These are phyloP conservation scores for Musa troglodytarum DNA, from an alignment of 176 grass and related monocot genomes.

Conservation along the genomic window DNA sequence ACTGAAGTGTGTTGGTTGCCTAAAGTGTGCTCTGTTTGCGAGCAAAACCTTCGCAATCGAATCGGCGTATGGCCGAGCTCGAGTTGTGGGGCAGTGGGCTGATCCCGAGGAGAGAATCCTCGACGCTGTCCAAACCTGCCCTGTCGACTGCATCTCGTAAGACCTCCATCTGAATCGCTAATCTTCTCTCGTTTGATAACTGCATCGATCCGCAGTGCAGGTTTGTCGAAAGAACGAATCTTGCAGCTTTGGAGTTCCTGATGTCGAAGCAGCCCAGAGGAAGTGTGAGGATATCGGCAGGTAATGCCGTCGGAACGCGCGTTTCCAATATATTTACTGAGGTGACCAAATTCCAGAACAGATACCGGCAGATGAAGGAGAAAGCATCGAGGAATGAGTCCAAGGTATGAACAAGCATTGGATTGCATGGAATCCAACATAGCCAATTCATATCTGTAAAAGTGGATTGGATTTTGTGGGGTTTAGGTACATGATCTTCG, in stretches of 20 bases:
- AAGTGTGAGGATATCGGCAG: slow-evolving; percentile 62
- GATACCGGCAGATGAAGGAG: slow-evolving; percentile 51
- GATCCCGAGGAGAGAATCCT: slow-evolving; percentile 73
- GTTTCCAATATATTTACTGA: slow-evolving; percentile 63
- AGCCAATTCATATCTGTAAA: too few relatives aligned
- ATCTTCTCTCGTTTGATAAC: neutral
- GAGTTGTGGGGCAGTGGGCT: slow-evolving; percentile 87
- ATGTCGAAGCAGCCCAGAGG: slow-evolving; percentile 90
- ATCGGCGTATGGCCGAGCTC: slow-evolving; percentile 67
- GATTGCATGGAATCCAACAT: neutral
- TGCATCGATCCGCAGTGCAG: neutral
- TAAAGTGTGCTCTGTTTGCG: slow-evolving; percentile 83
- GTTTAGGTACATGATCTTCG: slow-evolving; percentile 44
- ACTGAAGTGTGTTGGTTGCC: slow-evolving; percentile 72
- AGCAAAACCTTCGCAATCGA: slow-evolving; percentile 72
- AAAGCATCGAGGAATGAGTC: slow-evolving; percentile 48
- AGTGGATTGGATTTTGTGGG: neutral
- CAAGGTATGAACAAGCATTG: slow-evolving; percentile 27
- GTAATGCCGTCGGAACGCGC: slow-evolving; percentile 43
- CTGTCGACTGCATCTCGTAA: slow-evolving; percentile 79
- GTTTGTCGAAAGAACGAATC: slow-evolving; percentile 62
- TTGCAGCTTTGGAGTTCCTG: slow-evolving; percentile 75
- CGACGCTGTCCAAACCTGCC: slow-evolving; percentile 76
- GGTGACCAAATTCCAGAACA: slow-evolving; percentile 60
- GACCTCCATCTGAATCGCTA: neutral